These are phyloP conservation scores for Nitzschia sp. DNA, from an alignment of 108 stramenopile genomes.

Conservation along the genomic window DNA sequence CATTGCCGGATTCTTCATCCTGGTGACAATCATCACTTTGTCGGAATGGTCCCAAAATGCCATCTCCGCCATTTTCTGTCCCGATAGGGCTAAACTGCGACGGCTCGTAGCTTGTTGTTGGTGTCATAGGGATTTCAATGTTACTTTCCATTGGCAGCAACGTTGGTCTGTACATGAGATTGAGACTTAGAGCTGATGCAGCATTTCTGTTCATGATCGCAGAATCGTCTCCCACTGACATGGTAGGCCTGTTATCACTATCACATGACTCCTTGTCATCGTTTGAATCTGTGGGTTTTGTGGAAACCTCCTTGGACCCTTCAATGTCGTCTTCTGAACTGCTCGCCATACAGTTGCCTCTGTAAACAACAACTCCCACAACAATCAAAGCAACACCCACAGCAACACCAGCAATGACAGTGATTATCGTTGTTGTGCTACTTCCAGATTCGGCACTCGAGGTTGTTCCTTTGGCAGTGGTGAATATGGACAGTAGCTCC, in stretches of 20 bases:
- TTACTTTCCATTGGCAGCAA: slow-evolving; percentile 14
- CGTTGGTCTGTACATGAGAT: slow-evolving; percentile 10
- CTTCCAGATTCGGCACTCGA: too few relatives aligned
- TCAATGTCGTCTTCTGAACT: neutral
- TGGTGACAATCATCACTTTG: too few relatives aligned
- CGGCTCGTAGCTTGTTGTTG: slow-evolving; percentile 10
- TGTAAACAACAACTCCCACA: neutral
- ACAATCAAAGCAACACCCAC: neutral
- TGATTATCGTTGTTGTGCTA: too few relatives aligned
- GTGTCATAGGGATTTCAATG: slow-evolving; percentile 20
- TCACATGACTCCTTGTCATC: neutral
- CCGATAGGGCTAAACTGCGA: slow-evolving; percentile 9
- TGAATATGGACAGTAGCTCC: neutral
- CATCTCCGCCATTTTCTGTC: neutral
- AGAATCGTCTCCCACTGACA: neutral
- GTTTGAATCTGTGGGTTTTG: neutral
- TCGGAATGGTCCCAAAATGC: neutral
- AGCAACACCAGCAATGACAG: neutral
- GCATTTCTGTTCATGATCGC: too few relatives aligned
- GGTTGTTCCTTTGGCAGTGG: too few relatives aligned
- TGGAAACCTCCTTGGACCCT: neutral
- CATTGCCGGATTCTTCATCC: too few relatives aligned
- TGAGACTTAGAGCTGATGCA: neutral
- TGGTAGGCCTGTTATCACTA: neutral
- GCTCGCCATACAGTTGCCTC: neutral